Evolutionary conservation across 139 green algal genomes (phyloP).

Genomic region (Volvox reticuliferus): DNA sequence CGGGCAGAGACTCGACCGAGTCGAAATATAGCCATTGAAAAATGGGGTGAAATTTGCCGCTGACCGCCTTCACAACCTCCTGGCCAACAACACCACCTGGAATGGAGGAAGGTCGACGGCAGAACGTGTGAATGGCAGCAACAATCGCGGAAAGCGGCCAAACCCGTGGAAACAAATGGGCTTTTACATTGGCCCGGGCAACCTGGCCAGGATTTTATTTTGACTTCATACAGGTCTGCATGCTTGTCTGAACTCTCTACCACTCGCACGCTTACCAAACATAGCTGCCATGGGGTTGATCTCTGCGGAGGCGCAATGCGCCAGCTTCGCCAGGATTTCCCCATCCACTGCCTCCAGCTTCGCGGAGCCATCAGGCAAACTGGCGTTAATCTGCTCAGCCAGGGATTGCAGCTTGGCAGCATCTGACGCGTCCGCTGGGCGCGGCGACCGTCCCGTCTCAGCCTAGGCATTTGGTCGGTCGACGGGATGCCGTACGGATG

Average conservation of each 20-base stretch:
- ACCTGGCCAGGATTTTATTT: too few species aligned
- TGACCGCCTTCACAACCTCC: conserved; percentile 97
- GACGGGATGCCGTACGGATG: too few species aligned
- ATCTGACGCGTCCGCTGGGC: conserved; percentile 76
- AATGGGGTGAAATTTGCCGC: conserved; percentile 97
- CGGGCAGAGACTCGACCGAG: conserved; percentile 81
- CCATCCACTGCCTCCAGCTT: conserved; percentile 82
- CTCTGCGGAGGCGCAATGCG: conserved; percentile 70
- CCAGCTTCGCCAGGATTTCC: conserved; percentile 69
- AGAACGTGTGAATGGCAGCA: too few species aligned
- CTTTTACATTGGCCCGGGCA: too few species aligned
- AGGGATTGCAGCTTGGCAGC: conserved; percentile 76
- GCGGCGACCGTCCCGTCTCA: conserved; percentile 73
- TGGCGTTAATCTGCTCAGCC: conserved; percentile 77
- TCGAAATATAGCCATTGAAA: conserved; percentile 97
- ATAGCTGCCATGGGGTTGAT: conserved; percentile 96
- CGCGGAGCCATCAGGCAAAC: conserved; percentile 52
- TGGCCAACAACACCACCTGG: conserved; percentile 92
- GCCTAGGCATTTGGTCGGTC: background rate
- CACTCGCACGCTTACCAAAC: conserved; percentile 80
- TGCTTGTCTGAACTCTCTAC: too few species aligned
- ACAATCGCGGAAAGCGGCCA: too few species aligned
- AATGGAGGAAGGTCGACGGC: background rate
- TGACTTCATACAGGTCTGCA: too few species aligned
- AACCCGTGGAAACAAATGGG: too few species aligned